Evolutionary conservation across 2,329 filamentous ascomycete species (phyloP), one percentile per base, ranked within the genome.

Genomic region (Cercospora sp.): DNA sequence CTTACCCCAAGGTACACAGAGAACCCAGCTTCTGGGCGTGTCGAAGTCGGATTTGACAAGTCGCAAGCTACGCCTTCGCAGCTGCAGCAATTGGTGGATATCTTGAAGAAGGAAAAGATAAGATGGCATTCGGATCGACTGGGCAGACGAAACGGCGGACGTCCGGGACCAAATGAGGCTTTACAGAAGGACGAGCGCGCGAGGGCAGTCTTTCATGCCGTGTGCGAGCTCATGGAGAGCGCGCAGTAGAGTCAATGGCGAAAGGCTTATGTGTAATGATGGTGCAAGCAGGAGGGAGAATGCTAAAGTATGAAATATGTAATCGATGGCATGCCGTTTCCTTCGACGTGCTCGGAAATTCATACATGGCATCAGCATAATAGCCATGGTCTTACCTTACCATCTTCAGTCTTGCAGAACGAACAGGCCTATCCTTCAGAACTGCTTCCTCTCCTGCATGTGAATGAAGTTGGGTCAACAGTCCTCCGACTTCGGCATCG

Each of bases 91-190:
- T 58, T 78, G 18, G 59, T 72, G 23, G 72, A 73, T 39, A 60
- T 77, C 9, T 60, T 78, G 69, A 78, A 78, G 72, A 75, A 74
- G 64, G 76, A 78, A 66, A 77, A 75, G 72, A 70, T 68, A 30
- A 60, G 75, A 20, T 78, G 76, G 76, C 76, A 78, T 72, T 73
- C 70, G 7, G 76, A 78, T 70, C 69, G 75, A 5, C 58, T 77
- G 51, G 76, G 75, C 2, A 70, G 74, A 57, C 69, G 75, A 60
- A 77, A 76, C 58, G 72, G 70, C 18, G 36, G 62, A 20, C 42
- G 71, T 30, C 30, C 42, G 57, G 66, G 45, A 16, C 45, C 64
- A 30, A 77, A 77, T 68, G 70, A 73, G 58, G 69, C 48, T 1
- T 67, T 77, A 67, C 75, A 76, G 70, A 69, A 68, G 36, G 74